Base-by-base conservation (phyloP, 176 grass and related monocot species). In the Themeda triandra region DNA sequence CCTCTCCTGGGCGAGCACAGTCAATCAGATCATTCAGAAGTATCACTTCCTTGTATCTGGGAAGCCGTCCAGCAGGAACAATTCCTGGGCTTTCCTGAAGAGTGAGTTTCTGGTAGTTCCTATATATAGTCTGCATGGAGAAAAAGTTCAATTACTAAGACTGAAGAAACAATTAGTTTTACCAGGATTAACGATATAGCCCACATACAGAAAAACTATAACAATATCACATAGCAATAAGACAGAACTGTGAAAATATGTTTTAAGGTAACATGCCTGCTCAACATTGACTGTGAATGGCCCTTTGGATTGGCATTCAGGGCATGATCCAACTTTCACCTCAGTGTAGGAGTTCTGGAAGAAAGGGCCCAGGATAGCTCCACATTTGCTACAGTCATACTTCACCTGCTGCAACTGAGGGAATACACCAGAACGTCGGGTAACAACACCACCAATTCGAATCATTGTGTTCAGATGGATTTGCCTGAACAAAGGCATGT, bases 41-140 rank as follows among this genome's bases (percentile, higher is more conserved):
- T 87, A 99, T 99, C 14, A 99, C 96, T 96, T 99, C 96, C 85
- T 99, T 99, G 86, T 96, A 92, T 90, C 96, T 99, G n/a, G 96
- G 96, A 80, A 96, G 91, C 78, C 96, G 90, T 31, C 96, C 93
- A 94, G 93, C 89, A 86, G 96, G 96, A 39, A 99, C 93, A 90
- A 95, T 99, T 87, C 96, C 93, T 75, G 93, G 93, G 79, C 96
- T 99, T 86, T 99, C 93, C 69, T 99, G 96, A 71, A 99, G 93
- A 70, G 93, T 90, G 25, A 99, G 87, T 89, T 99, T 96, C 71
- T 99, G 96, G 69, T 99, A 99, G 78, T 96, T 96, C 88, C 96
- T 91, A 85, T 99, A 99, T 82, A 96, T 92, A 49, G 96, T 99
- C 96, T 99, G 81, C 53, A 65, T 67, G 15, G 72, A n/a, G 76